phyloP scores from a whole-genome alignment of 208 protist genomes.

The Trypanosoma mega region DNA sequence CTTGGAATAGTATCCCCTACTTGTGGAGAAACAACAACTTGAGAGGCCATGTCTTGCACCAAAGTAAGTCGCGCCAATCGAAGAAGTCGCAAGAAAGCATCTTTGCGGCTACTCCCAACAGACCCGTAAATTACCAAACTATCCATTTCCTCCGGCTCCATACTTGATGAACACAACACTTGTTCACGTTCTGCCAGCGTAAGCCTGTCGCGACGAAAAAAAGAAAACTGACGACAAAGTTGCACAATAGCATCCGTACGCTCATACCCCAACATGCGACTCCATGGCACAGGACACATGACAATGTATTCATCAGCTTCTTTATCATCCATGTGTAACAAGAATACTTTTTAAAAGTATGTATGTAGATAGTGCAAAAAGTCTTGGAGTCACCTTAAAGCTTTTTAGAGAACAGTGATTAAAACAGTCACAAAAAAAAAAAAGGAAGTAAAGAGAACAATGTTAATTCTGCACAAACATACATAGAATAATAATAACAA shows the following conservation, averaged over 20 bases:
- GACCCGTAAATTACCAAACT: conserved; percentile 61
- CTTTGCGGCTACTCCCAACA: conserved; percentile 52
- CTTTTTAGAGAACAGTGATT: too few species aligned
- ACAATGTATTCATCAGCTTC: conserved; percentile 20
- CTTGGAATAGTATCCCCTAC: conserved; percentile 64
- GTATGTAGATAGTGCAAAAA: not conserved
- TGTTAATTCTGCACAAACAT: too few species aligned
- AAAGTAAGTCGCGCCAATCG: conserved; percentile 58
- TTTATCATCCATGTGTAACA: not conserved
- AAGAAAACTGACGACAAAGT: conserved; percentile 49
- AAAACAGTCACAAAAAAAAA: too few species aligned
- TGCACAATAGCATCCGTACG: conserved; percentile 48
- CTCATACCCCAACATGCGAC: conserved; percentile 71
- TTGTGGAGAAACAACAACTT: conserved; percentile 50
- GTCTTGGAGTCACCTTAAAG: too few species aligned
- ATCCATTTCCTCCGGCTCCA: conserved; percentile 16
- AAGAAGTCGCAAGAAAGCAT: conserved; percentile 69
- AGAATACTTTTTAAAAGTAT: conserved; percentile 10
- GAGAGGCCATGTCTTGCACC: conserved; percentile 64
- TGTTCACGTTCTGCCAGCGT: conserved; percentile 55
- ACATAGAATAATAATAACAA: too few species aligned
- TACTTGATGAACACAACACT: conserved; percentile 21
- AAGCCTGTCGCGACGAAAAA: conserved; percentile 52
- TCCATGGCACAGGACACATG: conserved; percentile 36
- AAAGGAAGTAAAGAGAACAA: too few species aligned